Base-by-base conservation (phyloP, 2,329 filamentous ascomycete genomes). In the Tolypocladium sp. region DNA sequence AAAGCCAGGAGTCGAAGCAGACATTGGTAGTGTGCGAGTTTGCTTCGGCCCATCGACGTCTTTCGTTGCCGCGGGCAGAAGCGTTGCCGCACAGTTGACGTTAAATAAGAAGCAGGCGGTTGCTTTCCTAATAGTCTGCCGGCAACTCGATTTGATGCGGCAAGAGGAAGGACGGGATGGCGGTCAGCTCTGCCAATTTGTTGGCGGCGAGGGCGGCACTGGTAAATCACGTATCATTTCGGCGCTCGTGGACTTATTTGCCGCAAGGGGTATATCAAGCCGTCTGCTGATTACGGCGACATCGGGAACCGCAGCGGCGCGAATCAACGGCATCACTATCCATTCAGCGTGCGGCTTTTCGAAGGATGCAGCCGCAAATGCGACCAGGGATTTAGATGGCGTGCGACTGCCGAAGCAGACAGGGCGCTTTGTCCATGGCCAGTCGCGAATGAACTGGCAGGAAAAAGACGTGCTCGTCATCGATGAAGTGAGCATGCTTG, bases 131-230 rank as follows among this genome's bases (percentile, higher is more conserved):
- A 20, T 60, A 22, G 59, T 62, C 22, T 60, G n/a, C n/a, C n/a
- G n/a, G n/a, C n/a, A n/a, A n/a, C n/a, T n/a, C n/a, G n/a, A n/a
- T n/a, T n/a, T n/a, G 59, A 20, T 49, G 57, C 61, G 60, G 7
- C 55, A 60, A 2, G 59, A 62, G n/a, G n/a, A 30, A 10, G 20
- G 58, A 2, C 38, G 25, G 3, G 30, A 30, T 4, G 51, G 49
- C 4, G 57, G 59, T n/a, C 61, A 62, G 55, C 61, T 63, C 17
- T 60, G 61, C 40, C 30, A 60, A n/a, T 63, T 61, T 41, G 25
- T 63, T 37, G 58, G 57, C 17, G 58, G 59, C 9, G 58, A 63
- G 56, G 58, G 55, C 20, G 58, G 61, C 17, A 61, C 57, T 9
- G 59, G 58, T 1, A 62, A 62, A 38, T 62, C 57, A 7, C 57